Conservation (phyloP, 163 green algal genomes). For the Coccomyxa subellipsoidea region DNA sequence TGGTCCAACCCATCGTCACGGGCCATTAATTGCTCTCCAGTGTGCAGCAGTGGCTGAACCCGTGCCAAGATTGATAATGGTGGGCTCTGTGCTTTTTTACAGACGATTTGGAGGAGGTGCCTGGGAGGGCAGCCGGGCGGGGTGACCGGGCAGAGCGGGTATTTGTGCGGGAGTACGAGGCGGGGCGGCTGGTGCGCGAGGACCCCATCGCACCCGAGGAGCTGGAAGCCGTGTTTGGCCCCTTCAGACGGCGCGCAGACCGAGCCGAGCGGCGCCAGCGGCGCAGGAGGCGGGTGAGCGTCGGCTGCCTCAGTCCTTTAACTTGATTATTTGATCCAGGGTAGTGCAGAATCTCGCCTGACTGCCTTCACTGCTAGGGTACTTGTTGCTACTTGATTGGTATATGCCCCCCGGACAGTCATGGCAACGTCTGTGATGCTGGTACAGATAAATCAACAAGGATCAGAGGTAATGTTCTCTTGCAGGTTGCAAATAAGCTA, state of each 20-base stretch:
- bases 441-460: background rate
- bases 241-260: conserved; percentile 6
- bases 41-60: too few species aligned
- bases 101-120: conserved; percentile 1
- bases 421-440: too few species aligned
- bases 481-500: conserved; percentile 17
- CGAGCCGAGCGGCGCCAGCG: background rate
- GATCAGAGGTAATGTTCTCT: background rate
- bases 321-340: too few species aligned
- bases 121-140: background rate
- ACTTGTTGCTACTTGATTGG: too few species aligned
- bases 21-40: too few species aligned
- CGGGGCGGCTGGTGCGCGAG: conserved; percentile 54
- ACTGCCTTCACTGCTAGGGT: too few species aligned
- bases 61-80: too few species aligned
- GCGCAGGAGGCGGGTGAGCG: background rate
- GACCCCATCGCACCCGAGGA: conserved; percentile 41
- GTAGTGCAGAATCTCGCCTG: too few species aligned
- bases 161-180: conserved; percentile 63
- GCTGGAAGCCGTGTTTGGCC: conserved; percentile 49
- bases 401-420: too few species aligned
- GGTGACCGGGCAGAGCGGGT: conserved; percentile 22
- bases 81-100: background rate
- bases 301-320: too few species aligned
- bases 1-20: too few species aligned